Evolutionary conservation across 2,329 filamentous ascomycete species (phyloP), one percentile per base, ranked within the genome.

Genomic region (Shiraia sp.): DNA sequence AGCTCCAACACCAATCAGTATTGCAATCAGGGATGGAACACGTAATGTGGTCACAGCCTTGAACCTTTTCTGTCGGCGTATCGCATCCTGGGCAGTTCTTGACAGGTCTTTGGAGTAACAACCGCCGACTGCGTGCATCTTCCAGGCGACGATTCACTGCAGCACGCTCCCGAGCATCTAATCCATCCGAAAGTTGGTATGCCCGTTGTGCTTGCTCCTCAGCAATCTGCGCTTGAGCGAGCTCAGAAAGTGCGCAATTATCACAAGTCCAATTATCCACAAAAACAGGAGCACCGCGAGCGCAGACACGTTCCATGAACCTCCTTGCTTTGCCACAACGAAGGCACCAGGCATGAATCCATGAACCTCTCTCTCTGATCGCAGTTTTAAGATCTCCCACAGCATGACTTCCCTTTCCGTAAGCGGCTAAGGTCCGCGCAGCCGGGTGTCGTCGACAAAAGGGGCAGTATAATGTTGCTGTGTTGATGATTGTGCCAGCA

Each of bases 301-400:
- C 73, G 47, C 77, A 79, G 2, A 69, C 70, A 5, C 75, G 61
- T 49, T 75, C 72, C 13, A 73, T 63, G 36, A 67, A 70, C 42
- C 63, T 63, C 48, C 68, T 70, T 3, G 76, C 76, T 9, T 63
- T 60, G 3, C 66, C 67, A 39, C 77, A 79, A 3, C 46, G 55
- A 2, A 24, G 42, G 49, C 79, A 81, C 76, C 74, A 77, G 1
- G 71, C 75, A 31, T 79, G 76, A 37, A 78, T 72, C 70, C 71
- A 77, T 1, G 58, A 60, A 2, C 70, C 75, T 1, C 63, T 49
- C 10, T 75, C 68, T 2, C 66, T 52, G 1, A 78, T 62, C 1
- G 74, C 77, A 1, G 53, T 51, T 2, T 53, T 52, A 16, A 77
- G 44, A 25, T 72, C 64, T 1, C 62, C 67, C 3, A 79, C 57